Conservation (phyloP, 2,329 filamentous ascomycete species). For the Leptographium wingfieldii region DNA sequence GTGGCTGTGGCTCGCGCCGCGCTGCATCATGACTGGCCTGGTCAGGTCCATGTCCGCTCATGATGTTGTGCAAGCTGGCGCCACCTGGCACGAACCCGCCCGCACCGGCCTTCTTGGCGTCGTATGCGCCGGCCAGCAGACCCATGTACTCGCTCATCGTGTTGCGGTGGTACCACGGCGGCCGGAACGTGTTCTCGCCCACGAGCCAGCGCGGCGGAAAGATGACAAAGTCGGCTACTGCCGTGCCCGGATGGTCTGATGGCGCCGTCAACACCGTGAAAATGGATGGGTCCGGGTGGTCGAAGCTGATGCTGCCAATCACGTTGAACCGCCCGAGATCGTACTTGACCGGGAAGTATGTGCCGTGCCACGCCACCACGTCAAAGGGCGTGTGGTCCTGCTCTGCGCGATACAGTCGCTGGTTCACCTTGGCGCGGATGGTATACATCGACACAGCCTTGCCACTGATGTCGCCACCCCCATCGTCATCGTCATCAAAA, state of each 20-base stretch:
- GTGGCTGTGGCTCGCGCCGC: constrained; percentile 33
- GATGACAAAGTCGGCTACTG: constrained; percentile 59
- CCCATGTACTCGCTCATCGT: constrained; percentile 59
- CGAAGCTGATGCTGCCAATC: constrained; percentile 59
- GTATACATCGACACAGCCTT: constrained; percentile 8
- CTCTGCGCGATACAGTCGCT: constrained; percentile 44
- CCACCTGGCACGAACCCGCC: too few species aligned
- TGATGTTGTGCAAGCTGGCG: too few species aligned
- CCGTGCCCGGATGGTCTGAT: constrained; percentile 47
- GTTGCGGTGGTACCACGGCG: constrained; percentile 62
- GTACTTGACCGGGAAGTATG: constrained; percentile 73
- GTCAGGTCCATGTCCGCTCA: constrained; percentile 34
- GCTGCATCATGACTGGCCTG: constrained; percentile 43
- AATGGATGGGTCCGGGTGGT: constrained; percentile 69
- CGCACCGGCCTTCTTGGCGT: too few species aligned
- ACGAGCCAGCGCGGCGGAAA: constrained; percentile 63
- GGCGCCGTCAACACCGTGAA: constrained; percentile 62
- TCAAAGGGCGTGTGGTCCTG: constrained; percentile 55
- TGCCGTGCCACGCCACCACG: constrained; percentile 70
- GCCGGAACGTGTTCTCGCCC: constrained; percentile 55
- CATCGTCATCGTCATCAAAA: constrained; percentile 33
- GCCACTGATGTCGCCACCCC: neutral
- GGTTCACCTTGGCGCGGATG: constrained; percentile 50
- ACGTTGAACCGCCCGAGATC: constrained; percentile 66
- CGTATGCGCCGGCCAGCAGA: constrained; percentile 19